Conservation (phyloP, 805 yeast species). For the Wilhelminamyces savonicus region DNA sequence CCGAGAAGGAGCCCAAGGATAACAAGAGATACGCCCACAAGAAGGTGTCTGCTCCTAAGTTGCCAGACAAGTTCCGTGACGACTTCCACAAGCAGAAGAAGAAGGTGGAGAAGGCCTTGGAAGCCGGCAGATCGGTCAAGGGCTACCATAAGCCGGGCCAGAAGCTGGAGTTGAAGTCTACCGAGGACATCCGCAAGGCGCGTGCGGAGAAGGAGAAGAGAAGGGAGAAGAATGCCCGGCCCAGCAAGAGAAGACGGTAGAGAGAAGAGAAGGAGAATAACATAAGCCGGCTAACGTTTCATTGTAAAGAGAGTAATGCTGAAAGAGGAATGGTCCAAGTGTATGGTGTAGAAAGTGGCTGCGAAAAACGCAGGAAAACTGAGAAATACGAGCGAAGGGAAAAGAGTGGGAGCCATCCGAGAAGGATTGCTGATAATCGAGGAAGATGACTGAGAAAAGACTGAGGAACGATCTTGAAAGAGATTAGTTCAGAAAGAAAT, state of each 20-base stretch:
- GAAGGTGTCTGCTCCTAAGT: constrained; percentile 70
- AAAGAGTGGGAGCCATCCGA: no score
- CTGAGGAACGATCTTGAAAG: no score
- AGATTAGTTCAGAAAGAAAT: no score
- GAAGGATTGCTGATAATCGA: no score
- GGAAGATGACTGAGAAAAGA: no score
- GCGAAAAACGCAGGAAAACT: no score
- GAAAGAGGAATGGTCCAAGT: no score
- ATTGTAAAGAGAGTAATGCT: no score
- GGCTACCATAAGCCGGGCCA: constrained; percentile 50
- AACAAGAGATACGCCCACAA: constrained; percentile 61
- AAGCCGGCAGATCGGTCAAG: constrained; percentile 64
- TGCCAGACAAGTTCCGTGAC: constrained; percentile 88
- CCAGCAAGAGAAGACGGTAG: constrained; percentile 29
- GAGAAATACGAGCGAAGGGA: no score
- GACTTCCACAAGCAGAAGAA: constrained; percentile 78
- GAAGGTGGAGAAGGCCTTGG: constrained; percentile 75
- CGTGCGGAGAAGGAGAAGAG: constrained; percentile 67
- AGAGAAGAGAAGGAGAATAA: no score
- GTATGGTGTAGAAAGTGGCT: no score
- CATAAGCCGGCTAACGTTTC: no score
- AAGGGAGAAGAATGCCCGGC: constrained; percentile 82
- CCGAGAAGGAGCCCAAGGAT: constrained; percentile 28
- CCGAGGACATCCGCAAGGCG: constrained; percentile 73
- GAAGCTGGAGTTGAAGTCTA: constrained; percentile 52